Conservation (phyloP, 2,329 filamentous ascomycete genomes). For the Fusarium sp. region DNA sequence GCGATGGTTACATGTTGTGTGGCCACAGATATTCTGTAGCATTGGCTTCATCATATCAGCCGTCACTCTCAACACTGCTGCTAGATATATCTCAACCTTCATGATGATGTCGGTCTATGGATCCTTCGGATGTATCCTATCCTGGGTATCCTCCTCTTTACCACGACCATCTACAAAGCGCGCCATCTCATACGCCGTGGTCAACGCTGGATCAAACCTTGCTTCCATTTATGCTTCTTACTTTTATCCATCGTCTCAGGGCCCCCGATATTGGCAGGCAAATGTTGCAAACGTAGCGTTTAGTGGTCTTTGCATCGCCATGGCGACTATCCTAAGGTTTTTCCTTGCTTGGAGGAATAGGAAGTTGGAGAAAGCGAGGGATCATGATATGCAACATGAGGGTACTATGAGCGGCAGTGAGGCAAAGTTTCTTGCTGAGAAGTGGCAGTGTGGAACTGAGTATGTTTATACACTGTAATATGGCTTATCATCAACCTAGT, state of each 20-base stretch:
- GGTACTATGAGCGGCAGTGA: background rate
- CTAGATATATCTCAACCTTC: constrained; percentile 11
- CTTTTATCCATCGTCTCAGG: constrained; percentile 3
- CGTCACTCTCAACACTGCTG: constrained; percentile 1
- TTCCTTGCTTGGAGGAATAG: constrained; percentile 1
- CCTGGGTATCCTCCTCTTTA: constrained; percentile 5
- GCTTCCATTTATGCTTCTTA: constrained; percentile 13
- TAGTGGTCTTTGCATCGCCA: constrained; percentile 8
- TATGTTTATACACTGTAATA: background rate
- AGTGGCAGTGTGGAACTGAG: constrained; percentile 15
- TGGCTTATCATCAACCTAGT: accelerated
- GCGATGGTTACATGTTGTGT: constrained; percentile 9
- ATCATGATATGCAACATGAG: constrained; percentile 1
- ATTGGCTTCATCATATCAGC: constrained; percentile 15
- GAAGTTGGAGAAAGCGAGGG: constrained; percentile 1
- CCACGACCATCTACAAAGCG: constrained; percentile 14
- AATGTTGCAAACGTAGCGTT: constrained; percentile 9
- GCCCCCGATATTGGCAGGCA: constrained; percentile 3
- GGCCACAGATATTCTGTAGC: constrained; percentile 11
- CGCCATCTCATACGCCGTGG: constrained; percentile 8
- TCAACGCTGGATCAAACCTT: constrained; percentile 1
- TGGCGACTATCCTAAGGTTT: constrained; percentile 3
- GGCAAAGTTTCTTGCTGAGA: background rate
- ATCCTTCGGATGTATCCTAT: constrained; percentile 11
- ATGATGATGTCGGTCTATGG: constrained; percentile 25